A percentile compares a stretch with the other conserved stretches of the same genome.
Conservation (phyloP, 257 asterid species). For the Eucommia ulmoides region DNA sequence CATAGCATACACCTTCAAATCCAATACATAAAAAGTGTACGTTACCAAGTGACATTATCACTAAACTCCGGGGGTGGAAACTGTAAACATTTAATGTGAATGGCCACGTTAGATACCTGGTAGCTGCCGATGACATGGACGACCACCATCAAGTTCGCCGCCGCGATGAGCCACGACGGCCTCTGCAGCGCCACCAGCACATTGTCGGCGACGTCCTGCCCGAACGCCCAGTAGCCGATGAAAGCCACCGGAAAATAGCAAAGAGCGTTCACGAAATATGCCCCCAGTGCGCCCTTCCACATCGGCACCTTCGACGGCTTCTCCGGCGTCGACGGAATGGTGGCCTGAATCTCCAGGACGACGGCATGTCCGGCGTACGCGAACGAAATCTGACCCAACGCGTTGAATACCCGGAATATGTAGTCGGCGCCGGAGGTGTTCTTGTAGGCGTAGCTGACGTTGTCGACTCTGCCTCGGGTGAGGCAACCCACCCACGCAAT, state of each 20-base stretch:
- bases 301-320: conserved; percentile 66
- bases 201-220: conserved; percentile 66
- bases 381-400: conserved; percentile 69
- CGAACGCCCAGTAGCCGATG: conserved; percentile 80
- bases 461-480: conserved; percentile 40
- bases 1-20: conserved; percentile 71
- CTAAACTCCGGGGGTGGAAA: too few species aligned
- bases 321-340: conserved; percentile 83
- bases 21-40: too few species aligned
- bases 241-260: conserved; percentile 83
- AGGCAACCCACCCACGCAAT: conserved; percentile 79
- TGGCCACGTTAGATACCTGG: conserved; percentile 37
- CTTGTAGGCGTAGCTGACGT: conserved; percentile 62
- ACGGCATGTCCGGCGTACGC: conserved; percentile 92
- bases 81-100: not conserved
- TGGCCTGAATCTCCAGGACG: conserved; percentile 77
- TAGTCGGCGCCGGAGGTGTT: conserved; percentile 33
- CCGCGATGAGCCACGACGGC: conserved; percentile 87
- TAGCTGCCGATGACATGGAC: conserved; percentile 87
- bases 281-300: conserved; percentile 92
- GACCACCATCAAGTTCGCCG: conserved; percentile 80
- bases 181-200: conserved; percentile 56
- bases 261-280: conserved; percentile 58
- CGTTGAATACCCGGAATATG: conserved; percentile 65
- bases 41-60: too few species aligned